Conservation (phyloP, 257 asterid species). For the Nicotiana otophora region DNA sequence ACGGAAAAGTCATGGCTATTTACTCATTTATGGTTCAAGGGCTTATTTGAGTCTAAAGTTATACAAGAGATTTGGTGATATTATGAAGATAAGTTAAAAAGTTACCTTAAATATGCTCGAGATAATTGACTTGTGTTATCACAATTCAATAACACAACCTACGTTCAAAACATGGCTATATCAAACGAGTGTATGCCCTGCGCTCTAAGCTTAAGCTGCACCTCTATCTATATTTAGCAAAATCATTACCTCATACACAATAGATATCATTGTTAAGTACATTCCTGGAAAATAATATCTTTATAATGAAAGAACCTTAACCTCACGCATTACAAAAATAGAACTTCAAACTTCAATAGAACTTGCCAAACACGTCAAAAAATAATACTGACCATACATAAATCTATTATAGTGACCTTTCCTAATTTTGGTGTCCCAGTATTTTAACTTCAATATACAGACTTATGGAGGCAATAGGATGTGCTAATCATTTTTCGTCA, state of each 20-base stretch:
- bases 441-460: not conserved
- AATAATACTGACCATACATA: not conserved
- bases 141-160: not conserved
- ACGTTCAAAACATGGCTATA: not conserved
- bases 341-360: not conserved
- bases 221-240: not conserved
- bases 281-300: not conserved
- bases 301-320: not conserved
- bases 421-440: not conserved
- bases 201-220: not conserved
- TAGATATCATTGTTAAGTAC: not conserved
- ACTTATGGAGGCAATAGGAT: not conserved
- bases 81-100: not conserved
- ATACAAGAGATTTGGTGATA: not conserved
- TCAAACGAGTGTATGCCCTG: not conserved
- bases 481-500: slow-evolving; percentile 1
- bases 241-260: not conserved
- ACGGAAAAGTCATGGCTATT: not conserved
- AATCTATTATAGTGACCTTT: not conserved
- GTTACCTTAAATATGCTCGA: not conserved
- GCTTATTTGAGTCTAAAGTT: not conserved
- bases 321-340: not conserved
- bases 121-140: not conserved
- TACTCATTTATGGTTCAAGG: not conserved
- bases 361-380: not conserved